Percentiles rank a stretch among this genome's conserved stretches.
These are phyloP conservation scores for Claviceps arundinis DNA, from an alignment of 2,329 filamentous ascomycete species.

Conservation along the genomic window DNA sequence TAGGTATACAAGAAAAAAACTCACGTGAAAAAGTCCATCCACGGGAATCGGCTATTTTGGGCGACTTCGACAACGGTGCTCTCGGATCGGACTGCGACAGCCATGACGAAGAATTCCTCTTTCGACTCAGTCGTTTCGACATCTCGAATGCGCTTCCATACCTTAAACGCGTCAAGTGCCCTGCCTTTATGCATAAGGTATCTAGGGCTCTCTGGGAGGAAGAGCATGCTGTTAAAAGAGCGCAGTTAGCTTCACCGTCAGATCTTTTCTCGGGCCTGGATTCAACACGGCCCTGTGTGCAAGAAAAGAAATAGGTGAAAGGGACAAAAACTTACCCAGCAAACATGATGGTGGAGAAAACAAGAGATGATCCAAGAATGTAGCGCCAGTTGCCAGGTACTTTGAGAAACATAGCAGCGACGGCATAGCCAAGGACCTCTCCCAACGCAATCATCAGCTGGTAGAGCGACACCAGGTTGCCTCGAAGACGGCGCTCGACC, in stretches of 20 bases:
- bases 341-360: conserved; percentile 44
- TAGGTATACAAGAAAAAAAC: background rate
- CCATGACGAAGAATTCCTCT: conserved; percentile 63
- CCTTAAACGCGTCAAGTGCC: conserved; percentile 34
- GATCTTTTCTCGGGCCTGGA: background rate
- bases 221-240: conserved; percentile 44
- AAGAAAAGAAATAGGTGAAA: too few species aligned
- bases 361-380: conserved; percentile 57
- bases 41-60: conserved; percentile 45
- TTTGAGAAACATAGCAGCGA: conserved; percentile 60
- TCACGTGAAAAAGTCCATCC: conserved; percentile 59
- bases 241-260: background rate
- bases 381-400: conserved; percentile 60
- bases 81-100: conserved; percentile 44
- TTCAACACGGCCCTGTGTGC: too few species aligned
- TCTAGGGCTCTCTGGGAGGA: conserved; percentile 56
- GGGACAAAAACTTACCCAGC: conserved; percentile 14
- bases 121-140: conserved; percentile 40
- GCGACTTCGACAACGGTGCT: conserved; percentile 38
- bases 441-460: conserved; percentile 66
- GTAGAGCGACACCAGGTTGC: conserved; percentile 61
- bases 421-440: conserved; percentile 59
- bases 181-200: conserved; percentile 55
- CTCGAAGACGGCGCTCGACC: conserved; percentile 51
- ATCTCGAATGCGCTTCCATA: conserved; percentile 62